A percentile compares a stretch with the other conserved stretches of the same genome.
Evolutionary conservation across 2,329 filamentous ascomycete species (phyloP).

Genomic region (Paraphaeosphaeria sporulosa): DNA sequence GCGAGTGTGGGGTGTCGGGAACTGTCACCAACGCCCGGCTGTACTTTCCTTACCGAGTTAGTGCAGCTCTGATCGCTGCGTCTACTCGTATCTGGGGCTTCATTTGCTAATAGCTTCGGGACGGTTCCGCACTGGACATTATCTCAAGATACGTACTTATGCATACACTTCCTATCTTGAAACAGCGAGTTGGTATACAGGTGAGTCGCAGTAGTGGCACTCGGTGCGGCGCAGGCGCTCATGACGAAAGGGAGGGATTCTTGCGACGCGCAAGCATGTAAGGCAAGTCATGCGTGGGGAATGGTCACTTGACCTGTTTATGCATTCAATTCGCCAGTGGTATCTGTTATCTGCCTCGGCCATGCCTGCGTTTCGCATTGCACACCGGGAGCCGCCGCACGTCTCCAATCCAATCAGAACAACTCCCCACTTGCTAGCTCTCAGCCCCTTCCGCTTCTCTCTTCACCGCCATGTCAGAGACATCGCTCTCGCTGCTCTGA

Average conservation of each 20-base stretch:
- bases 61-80: conserved; percentile 17
- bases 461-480: not conserved
- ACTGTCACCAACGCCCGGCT: conserved; percentile 30
- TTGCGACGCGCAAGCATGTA: conserved; percentile 15
- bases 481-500: conserved; percentile 3
- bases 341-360: conserved; percentile 41
- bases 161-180: not conserved
- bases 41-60: conserved; percentile 35
- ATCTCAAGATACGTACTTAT: too few species aligned
- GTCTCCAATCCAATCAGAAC: conserved; percentile 22
- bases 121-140: not conserved
- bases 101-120: conserved; percentile 6
- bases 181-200: conserved; percentile 15
- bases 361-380: conserved; percentile 26
- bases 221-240: conserved; percentile 23
- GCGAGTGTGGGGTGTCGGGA: conserved; percentile 16
- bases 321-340: conserved; percentile 31
- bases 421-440: not conserved
- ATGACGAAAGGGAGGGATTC: conserved; percentile 29
- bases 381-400: conserved; percentile 30
- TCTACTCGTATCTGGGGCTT: not conserved
- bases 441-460: not conserved
- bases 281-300: conserved; percentile 36
- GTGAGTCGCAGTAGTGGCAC: conserved; percentile 3
- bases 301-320: conserved; percentile 31